phyloP scores from a whole-genome alignment of 306 rosid species.

The Quercus gilva region DNA sequence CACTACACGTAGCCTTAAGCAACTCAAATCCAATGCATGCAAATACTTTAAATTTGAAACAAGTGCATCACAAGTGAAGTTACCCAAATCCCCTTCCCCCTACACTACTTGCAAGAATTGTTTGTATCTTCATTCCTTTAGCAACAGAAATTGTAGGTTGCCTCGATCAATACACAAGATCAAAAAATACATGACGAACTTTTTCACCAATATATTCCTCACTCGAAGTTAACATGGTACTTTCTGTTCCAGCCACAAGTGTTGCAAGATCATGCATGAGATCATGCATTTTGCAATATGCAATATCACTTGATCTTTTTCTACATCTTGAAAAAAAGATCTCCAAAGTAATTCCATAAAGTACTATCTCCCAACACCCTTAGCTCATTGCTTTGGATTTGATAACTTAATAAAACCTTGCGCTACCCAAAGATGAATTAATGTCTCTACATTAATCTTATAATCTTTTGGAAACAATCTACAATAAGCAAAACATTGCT shows the following conservation, averaged over 20 bases:
- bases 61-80: neutral
- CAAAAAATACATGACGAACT: slow-evolving; percentile 9
- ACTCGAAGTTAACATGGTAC: neutral
- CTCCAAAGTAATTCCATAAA: slow-evolving; percentile 20
- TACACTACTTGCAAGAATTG: slow-evolving; percentile 1
- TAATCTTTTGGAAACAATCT: slow-evolving; percentile 14
- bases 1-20: neutral
- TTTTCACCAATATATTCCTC: neutral
- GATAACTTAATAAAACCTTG: slow-evolving; percentile 23
- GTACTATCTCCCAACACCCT: slow-evolving; percentile 19
- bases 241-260: neutral
- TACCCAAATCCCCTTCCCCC: neutral
- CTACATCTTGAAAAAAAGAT: slow-evolving; percentile 14
- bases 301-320: slow-evolving; percentile 15
- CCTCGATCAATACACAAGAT: neutral
- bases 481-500: slow-evolving; percentile 15
- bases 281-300: slow-evolving; percentile 25
- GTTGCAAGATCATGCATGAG: slow-evolving; percentile 23
- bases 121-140: slow-evolving; percentile 3
- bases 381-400: neutral
- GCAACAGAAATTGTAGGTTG: neutral
- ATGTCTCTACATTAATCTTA: neutral
- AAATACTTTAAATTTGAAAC: neutral
- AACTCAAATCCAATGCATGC: slow-evolving; percentile 18
- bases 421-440: neutral